Evolutionary conservation across 2,329 filamentous ascomycete genomes (phyloP).

Genomic region (Cladosporium sphaerospermum): DNA sequence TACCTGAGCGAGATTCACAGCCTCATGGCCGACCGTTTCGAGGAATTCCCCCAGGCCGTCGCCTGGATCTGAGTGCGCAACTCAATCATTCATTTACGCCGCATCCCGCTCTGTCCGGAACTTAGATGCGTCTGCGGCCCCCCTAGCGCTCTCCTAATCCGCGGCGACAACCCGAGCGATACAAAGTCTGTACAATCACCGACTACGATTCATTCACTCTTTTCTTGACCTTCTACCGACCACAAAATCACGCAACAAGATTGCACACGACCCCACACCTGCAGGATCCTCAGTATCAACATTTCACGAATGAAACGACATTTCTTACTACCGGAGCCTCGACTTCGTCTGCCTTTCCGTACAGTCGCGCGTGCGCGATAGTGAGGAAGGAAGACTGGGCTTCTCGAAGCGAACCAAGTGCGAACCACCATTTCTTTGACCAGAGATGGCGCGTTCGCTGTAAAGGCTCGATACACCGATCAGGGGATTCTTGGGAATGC

Average conservation of each 20-base stretch:
- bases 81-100: not conserved
- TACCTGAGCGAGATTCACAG: slow-evolving; percentile 76
- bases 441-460: too few relatives aligned
- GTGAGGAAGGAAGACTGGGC: not conserved
- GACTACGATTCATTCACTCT: slow-evolving; percentile 9
- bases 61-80: slow-evolving; percentile 4
- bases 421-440: too few relatives aligned
- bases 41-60: slow-evolving; percentile 15
- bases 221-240: not conserved
- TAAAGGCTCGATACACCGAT: too few relatives aligned
- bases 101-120: not conserved
- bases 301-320: slow-evolving; percentile 8
- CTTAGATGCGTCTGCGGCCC: not conserved
- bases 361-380: slow-evolving; percentile 12
- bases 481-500: too few relatives aligned
- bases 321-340: not conserved
- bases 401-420: too few relatives aligned
- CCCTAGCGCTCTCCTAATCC: not conserved
- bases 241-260: slow-evolving; percentile 1
- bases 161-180: not conserved
- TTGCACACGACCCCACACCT: slow-evolving; percentile 7
- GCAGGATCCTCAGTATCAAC: slow-evolving; percentile 2
- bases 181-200: slow-evolving; percentile 8
- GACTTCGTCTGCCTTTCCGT: not conserved
- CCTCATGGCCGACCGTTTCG: slow-evolving; percentile 48